Evolutionary conservation across 2,329 filamentous ascomycete genomes (phyloP), one percentile per base, ranked within the genome.

Genomic region (Nannizzia gypsea): DNA sequence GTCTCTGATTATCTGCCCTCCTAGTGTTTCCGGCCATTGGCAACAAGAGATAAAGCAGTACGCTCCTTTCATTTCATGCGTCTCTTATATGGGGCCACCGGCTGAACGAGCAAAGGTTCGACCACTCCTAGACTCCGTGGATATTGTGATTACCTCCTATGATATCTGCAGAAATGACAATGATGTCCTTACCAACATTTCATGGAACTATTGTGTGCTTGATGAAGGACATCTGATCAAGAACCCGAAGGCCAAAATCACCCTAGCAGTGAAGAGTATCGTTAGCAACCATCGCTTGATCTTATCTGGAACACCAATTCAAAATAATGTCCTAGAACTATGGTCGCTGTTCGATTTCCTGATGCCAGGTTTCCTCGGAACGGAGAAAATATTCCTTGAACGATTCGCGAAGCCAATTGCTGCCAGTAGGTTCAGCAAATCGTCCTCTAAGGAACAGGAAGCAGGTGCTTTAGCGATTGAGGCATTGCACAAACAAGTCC

Each of bases 261-360:
- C 89, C 0, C 81, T 91, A 62, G 91, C 93, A 0, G 92, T 97
- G 65, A 99, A 99, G 78, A 84, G 84, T 61, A 80, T 99, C 36
- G 76, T 83, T 5, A 96, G 90, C 71, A 97, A 99, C 67, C 95
- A 99, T 70, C 88, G 93, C 20, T 81, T 99, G 56, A 99, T 99
- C 66, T 82, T 99, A 3, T 99, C 93, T 0, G 93, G 93, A 44
- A 99, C 93, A 1, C 93, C 93, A 0, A 97, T 97, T 65, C 92
- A 97, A 72, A 97, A 97, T 73, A 97, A 97, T 65, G 92, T 99
- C 1, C 76, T 99, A 56, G 92, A 99, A 71, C 79, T 99, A 3
- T 99, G 92, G 92, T 97, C 92, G 0, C 80, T 99, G 3, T 99
- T 99, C 70, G 93, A 99, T 74, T 99, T 99, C 76, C 79, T 99